These are phyloP conservation scores for Pelargonium citronellum DNA, from an alignment of 441 rosid genomes.

Conservation along the genomic window DNA sequence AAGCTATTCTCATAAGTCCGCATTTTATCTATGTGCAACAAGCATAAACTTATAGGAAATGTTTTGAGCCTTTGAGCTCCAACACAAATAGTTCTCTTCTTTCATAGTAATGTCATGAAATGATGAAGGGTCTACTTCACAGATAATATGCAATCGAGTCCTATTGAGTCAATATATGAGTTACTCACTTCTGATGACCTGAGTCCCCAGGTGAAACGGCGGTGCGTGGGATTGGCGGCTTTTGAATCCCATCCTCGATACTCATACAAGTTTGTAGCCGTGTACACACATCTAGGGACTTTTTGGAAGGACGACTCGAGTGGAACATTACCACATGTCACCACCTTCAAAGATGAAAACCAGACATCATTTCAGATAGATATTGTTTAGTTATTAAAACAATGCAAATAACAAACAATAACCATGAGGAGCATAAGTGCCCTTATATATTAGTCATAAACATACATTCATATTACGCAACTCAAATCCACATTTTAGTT, in stretches of 20 bases:
- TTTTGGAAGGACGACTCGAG: conserved; percentile 92
- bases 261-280: conserved; percentile 80
- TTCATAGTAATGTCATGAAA: too few species aligned
- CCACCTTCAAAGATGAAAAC: conserved; percentile 51
- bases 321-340: conserved; percentile 95
- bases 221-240: conserved; percentile 88
- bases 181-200: conserved; percentile 75
- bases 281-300: conserved; percentile 93
- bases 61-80: too few species aligned
- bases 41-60: too few species aligned
- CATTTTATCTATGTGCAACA: too few species aligned
- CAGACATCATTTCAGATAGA: conserved; percentile 8
- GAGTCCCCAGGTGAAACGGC: conserved; percentile 90
- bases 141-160: too few species aligned
- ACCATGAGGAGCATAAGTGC: not conserved
- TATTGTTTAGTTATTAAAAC: conserved; percentile 11
- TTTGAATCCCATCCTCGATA: conserved; percentile 96
- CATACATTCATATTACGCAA: too few species aligned
- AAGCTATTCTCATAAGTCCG: too few species aligned
- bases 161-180: not conserved
- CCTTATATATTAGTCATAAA: not conserved
- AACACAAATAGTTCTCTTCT: too few species aligned
- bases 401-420: not conserved
- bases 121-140: too few species aligned
- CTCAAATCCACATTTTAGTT: too few species aligned